Base-by-base conservation (phyloP, 306 rosid genomes). In the Castanea crenata region DNA sequence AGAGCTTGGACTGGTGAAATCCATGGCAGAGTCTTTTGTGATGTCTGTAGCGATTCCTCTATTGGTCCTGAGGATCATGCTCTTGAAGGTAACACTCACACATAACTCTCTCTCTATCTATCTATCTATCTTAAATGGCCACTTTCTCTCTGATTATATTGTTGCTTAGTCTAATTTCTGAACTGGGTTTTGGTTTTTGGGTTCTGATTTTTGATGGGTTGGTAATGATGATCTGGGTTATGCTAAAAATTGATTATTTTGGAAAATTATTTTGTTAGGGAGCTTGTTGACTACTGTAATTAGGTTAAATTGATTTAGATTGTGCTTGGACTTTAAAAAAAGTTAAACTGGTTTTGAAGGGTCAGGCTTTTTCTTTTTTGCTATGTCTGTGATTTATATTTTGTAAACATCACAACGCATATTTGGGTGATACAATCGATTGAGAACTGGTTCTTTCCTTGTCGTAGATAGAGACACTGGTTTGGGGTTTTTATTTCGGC, bases 1-100 rank as follows among this genome's bases (percentile, higher is more conserved):
- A 85, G 81, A 71, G 96, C 82, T 78, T 95, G 99, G 99, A 95
- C 97, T 1, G 99, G 99, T 76, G 97, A 93, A 92, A 91, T 95
- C 83, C 94, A 91, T 81, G 98, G 99, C 76, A 83, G 94, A 79
- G 99, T 95, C 78, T 83, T 92, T 78, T 95, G 98, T 82, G 98
- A 92, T 83, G 93, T 91, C 73, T 95, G 98, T 61, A 94, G 90
- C 7, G 99, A 95, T 85, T 91, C 98, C 78, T 86, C 96, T 35
- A 77, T 92, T 51, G 96, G 99, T 69, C 98, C 99, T 61, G 98
- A 95, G 83, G 98, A 92, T 25, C 94, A 95, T 82, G 84, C 90
- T 75, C 91, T 95, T 10, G 88, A 95, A 92, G 99, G 99, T 94
- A 16, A 14, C 9, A 18, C 59, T 78, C 85, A 61, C 64, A 41